These are phyloP conservation scores for Phytophthora hybrid DNA, from an alignment of 352 stramenopile species.

Conservation along the genomic window DNA sequence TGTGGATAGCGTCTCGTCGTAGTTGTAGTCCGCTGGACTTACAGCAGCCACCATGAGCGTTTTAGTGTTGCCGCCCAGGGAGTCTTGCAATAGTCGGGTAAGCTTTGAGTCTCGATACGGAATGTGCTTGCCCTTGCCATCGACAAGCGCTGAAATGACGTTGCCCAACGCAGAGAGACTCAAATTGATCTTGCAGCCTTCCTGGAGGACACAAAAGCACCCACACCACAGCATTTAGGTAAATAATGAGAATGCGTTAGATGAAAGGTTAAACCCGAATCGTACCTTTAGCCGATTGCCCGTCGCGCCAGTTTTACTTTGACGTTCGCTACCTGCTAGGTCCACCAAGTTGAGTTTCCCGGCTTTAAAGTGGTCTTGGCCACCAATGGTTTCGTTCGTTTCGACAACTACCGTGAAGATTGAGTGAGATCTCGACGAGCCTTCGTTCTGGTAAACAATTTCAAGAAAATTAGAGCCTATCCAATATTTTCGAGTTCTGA, in stretches of 20 bases:
- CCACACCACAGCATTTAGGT: background rate
- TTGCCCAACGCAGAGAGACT: conserved; percentile 83
- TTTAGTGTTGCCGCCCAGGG: conserved; percentile 95
- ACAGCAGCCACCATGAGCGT: conserved; percentile 97
- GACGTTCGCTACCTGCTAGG: conserved; percentile 80
- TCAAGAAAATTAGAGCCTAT: background rate
- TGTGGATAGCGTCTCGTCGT: conserved; percentile 96
- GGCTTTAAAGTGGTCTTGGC: conserved; percentile 82
- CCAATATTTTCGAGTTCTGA: background rate
- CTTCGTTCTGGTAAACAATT: conserved; percentile 67
- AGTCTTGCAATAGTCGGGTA: conserved; percentile 93
- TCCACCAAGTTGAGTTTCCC: conserved; percentile 90
- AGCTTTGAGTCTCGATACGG: conserved; percentile 94
- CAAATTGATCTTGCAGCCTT: conserved; percentile 91
- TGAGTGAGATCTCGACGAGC: conserved; percentile 83
- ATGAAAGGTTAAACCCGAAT: background rate
- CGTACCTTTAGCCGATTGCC: conserved; percentile 76
- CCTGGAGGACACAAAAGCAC: conserved; percentile 44
- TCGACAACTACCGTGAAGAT: conserved; percentile 90
- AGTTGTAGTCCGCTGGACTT: conserved; percentile 95
- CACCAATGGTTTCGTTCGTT: conserved; percentile 79
- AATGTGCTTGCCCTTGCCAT: conserved; percentile 88
- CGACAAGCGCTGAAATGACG: conserved; percentile 87
- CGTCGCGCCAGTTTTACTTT: conserved; percentile 87
- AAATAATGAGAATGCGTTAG: background rate